Evolutionary conservation across 2,329 filamentous ascomycete genomes (phyloP), one percentile per base, ranked within the genome.

Genomic region (Periconia macrospinosa): DNA sequence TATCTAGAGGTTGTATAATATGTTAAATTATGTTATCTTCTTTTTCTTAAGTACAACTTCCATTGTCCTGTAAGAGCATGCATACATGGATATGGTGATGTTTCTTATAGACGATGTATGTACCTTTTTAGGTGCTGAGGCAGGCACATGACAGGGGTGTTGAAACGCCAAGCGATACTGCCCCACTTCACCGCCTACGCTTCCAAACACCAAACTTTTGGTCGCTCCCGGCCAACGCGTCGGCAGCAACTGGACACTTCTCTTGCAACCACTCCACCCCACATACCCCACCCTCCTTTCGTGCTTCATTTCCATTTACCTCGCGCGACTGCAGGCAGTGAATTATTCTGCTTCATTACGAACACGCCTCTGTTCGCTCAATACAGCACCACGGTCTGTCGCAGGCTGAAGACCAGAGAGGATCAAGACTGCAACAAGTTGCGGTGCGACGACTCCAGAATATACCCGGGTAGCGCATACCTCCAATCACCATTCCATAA

Each of bases 241-340:
- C 55, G 47, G 47, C 45, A 45, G 30, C 46, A 52, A 42, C 46
- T 46, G 30, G 50, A 52, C 51, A 37, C 47, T 50, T 45, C 35
- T 52, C 43, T 42, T 18, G 17, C 41, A 46, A 20, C 50, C 52
- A 30, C 50, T 18, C 3, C 49, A 42, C 49, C 43, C 54, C 54
- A 35, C 49, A 33, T 45, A 43, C 54, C 50, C 50, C 58, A 53
- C 54, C 50, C 58, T 54, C 54, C 52, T 53, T 55, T 35, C 46
- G 33, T 47, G 20, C 3, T 17, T 13, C 42, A 19, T 48, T 47
- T n/a, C 48, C 43, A 5, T 47, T 60, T 59, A 43, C 42, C 44
- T 60, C 59, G 55, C 57, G 59, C 61, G 55, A 68, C 67, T 68
- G 63, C 62, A 52, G 64, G 61, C 67, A 68, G 65, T 60, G 54